Percentiles rank a stretch among this genome's conserved stretches.
phyloP scores from a whole-genome alignment of 1,284 basidiomycete species.

The Tilletia walkeri region DNA sequence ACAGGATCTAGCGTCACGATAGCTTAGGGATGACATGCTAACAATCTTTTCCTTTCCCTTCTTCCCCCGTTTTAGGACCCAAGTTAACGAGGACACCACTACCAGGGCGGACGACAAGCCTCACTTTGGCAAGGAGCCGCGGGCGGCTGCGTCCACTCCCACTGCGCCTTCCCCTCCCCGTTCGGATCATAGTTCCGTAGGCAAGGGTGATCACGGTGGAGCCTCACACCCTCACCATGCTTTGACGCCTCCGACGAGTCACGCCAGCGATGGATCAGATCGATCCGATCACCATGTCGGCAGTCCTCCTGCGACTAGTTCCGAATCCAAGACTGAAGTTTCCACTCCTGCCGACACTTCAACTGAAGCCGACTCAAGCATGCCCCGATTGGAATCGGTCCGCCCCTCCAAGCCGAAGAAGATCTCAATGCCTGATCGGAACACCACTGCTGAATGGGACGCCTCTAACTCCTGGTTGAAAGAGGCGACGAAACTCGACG shows the following conservation, averaged over 20 bases:
- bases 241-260: background rate
- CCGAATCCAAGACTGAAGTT: background rate
- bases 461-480: conserved; percentile 50
- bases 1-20: too few relatives aligned
- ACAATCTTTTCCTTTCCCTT: too few relatives aligned
- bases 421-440: conserved; percentile 38
- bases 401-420: conserved; percentile 31
- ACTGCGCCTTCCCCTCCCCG: background rate
- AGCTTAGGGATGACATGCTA: too few relatives aligned
- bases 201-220: background rate
- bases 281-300: conserved; percentile 11
- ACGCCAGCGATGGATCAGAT: conserved; percentile 14
- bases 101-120: conserved; percentile 9
- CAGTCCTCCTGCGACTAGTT: conserved; percentile 4
- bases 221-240: background rate
- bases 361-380: too few relatives aligned
- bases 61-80: too few relatives aligned
- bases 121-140: conserved; percentile 26
- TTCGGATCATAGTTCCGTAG: background rate
- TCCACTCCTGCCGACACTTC: too few relatives aligned
- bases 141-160: conserved; percentile 20
- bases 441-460: conserved; percentile 42
- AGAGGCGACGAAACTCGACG: conserved; percentile 27
- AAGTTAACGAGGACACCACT: background rate
- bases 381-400: too few relatives aligned